These are phyloP conservation scores for Boletus rufocinnamomeus DNA, from an alignment of 768 basidiomycete species.

Conservation along the genomic window DNA sequence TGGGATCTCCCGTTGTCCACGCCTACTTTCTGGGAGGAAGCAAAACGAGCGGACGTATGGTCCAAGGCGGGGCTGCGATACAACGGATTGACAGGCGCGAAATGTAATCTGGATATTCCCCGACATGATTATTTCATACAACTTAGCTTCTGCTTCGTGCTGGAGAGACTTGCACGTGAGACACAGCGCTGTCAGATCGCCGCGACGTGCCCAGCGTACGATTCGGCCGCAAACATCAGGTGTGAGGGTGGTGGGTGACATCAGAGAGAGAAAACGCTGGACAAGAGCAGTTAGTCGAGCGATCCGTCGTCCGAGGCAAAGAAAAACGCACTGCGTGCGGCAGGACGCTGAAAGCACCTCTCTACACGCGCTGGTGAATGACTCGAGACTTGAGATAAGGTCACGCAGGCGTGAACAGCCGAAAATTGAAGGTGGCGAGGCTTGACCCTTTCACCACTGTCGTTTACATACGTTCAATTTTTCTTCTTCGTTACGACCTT, in stretches of 20 bases:
- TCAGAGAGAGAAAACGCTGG: slow-evolving; percentile 1
- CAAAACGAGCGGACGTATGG: slow-evolving; percentile 46
- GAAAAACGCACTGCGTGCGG: not conserved
- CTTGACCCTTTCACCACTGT: slow-evolving; percentile 3
- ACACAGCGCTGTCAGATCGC: slow-evolving; percentile 47
- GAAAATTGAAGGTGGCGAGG: slow-evolving; percentile 11
- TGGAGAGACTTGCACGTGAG: slow-evolving; percentile 49
- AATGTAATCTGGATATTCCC: slow-evolving; percentile 38
- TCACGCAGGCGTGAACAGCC: not conserved
- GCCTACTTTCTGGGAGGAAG: slow-evolving; percentile 40
- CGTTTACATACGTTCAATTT: slow-evolving; percentile 4
- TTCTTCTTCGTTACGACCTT: slow-evolving; percentile 8
- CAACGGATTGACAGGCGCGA: slow-evolving; percentile 43
- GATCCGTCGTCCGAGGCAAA: not conserved
- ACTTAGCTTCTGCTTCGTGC: slow-evolving; percentile 45
- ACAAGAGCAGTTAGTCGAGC: not conserved
- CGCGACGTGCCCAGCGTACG: slow-evolving; percentile 36
- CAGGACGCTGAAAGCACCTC: not conserved
- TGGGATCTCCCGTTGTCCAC: slow-evolving; percentile 24
- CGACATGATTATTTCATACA: slow-evolving; percentile 48
- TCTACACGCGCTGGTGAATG: not conserved
- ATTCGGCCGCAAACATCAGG: slow-evolving; percentile 47
- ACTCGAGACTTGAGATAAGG: not conserved
- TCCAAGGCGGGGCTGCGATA: slow-evolving; percentile 38
- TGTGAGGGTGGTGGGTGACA: slow-evolving; percentile 33